These are phyloP conservation scores for Neoboletus subvelutipes DNA, from an alignment of 768 basidiomycete genomes.

Conservation along the genomic window DNA sequence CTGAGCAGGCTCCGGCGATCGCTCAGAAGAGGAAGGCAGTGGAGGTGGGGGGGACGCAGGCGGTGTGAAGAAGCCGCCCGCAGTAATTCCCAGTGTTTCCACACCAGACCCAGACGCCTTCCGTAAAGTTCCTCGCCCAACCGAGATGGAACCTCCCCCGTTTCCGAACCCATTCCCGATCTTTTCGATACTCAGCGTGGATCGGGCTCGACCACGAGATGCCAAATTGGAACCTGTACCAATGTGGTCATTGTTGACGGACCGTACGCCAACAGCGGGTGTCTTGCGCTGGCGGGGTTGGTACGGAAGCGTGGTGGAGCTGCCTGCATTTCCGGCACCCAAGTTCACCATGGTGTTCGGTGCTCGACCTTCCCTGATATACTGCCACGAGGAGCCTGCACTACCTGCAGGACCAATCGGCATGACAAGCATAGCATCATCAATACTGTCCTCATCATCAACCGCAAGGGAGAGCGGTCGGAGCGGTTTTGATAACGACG, in stretches of 20 bases:
- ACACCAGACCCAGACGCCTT: conserved; percentile 74
- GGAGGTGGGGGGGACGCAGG: conserved; percentile 37
- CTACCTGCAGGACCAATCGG: conserved; percentile 50
- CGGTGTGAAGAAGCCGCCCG: conserved; percentile 73
- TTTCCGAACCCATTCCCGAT: conserved; percentile 31
- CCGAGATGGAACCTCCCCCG: conserved; percentile 57
- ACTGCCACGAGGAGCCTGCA: conserved; percentile 9
- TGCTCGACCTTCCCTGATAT: conserved; percentile 11
- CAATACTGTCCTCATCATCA: conserved; percentile 72
- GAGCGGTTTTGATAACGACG: conserved; percentile 22
- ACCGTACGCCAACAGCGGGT: conserved; percentile 29
- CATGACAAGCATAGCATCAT: conserved; percentile 76
- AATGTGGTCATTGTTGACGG: conserved; percentile 35
- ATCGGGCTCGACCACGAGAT: conserved; percentile 47
- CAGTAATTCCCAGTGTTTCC: conserved; percentile 73
- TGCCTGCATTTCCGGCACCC: conserved; percentile 12
- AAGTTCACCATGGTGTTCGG: conserved; percentile 28
- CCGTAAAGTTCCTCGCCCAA: conserved; percentile 59
- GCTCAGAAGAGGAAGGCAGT: conserved; percentile 20
- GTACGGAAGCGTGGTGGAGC: conserved; percentile 21
- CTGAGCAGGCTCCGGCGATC: background rate
- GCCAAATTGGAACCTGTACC: conserved; percentile 28
- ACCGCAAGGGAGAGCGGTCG: conserved; percentile 30
- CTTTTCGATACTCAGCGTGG: conserved; percentile 66
- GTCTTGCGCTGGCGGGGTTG: conserved; percentile 45